Conservation (phyloP, 2,329 filamentous ascomycete genomes). For the Colletotrichum falcatum region DNA sequence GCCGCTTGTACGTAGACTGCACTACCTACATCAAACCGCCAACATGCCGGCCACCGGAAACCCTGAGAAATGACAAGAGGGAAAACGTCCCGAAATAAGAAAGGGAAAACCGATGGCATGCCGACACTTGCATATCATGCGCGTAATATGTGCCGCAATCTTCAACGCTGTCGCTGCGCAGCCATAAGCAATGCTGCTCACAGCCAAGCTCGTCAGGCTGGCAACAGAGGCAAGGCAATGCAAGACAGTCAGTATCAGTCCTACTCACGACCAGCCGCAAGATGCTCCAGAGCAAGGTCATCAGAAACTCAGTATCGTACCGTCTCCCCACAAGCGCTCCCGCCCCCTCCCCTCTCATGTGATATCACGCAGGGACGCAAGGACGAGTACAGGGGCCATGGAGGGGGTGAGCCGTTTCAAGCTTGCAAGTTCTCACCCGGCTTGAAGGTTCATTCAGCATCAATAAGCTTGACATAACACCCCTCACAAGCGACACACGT, state of each 20-base stretch:
- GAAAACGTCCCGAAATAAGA: conserved; percentile 21
- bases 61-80: conserved; percentile 30
- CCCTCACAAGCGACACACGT: conserved; percentile 22
- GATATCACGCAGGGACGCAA: conserved; percentile 35
- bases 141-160: conserved; percentile 33
- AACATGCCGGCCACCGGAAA: conserved; percentile 23
- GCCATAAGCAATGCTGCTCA: conserved; percentile 5
- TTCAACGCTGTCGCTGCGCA: conserved; percentile 32
- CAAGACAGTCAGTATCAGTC: conserved; percentile 13
- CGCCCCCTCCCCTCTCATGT: conserved; percentile 19
- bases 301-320: conserved; percentile 28
- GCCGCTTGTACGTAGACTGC: conserved; percentile 19
- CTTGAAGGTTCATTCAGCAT: conserved; percentile 30
- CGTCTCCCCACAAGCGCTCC: conserved; percentile 34
- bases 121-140: conserved; percentile 35
- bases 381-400: conserved; percentile 22
- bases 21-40: conserved; percentile 22
- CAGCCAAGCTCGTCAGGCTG: conserved; percentile 6
- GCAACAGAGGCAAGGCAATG: conserved; percentile 13
- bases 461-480: conserved; percentile 15
- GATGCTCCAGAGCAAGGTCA: conserved; percentile 5
- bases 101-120: conserved; percentile 15
- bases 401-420: conserved; percentile 32
- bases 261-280: background rate
- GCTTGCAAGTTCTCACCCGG: conserved; percentile 22